Conservation (phyloP, 2,329 filamentous ascomycete genomes). For the Exophiala xenobiotica region DNA sequence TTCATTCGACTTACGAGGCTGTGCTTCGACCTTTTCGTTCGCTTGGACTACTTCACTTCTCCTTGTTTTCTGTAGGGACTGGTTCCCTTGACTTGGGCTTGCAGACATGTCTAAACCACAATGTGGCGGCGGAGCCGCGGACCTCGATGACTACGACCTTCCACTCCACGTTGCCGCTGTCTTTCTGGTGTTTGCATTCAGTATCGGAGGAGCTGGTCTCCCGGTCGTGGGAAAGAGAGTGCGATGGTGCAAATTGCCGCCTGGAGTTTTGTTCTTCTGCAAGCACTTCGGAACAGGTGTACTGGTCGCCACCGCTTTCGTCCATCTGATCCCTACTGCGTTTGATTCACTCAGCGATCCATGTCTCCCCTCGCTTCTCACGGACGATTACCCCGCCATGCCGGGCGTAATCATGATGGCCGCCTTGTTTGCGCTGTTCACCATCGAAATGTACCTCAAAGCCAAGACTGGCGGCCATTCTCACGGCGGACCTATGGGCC, state of each 20-base stretch:
- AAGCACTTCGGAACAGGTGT: slow-evolving; percentile 66
- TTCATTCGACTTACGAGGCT: neutral
- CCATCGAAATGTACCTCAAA: slow-evolving; percentile 25
- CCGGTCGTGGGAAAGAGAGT: slow-evolving; percentile 44
- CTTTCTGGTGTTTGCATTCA: slow-evolving; percentile 6
- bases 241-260: slow-evolving; percentile 39
- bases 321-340: slow-evolving; percentile 64
- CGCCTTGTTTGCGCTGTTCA: slow-evolving; percentile 52
- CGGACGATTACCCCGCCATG: slow-evolving; percentile 59
- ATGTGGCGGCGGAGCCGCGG: slow-evolving; percentile 15
- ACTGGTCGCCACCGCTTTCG: slow-evolving; percentile 69
- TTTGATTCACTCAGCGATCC: slow-evolving; percentile 50
- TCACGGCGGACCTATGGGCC: slow-evolving; percentile 28
- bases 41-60: slow-evolving; percentile 10
- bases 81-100: neutral
- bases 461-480: slow-evolving; percentile 28
- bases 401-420: slow-evolving; percentile 66
- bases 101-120: slow-evolving; percentile 17
- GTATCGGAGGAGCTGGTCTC: slow-evolving; percentile 33
- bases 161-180: slow-evolving; percentile 25
- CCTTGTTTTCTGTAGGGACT: neutral
- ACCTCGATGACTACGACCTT: slow-evolving; percentile 23
- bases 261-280: slow-evolving; percentile 41
- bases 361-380: slow-evolving; percentile 61
- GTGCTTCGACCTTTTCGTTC: slow-evolving; percentile 6